A percentile compares a stretch with the other conserved stretches of the same genome.
Evolutionary conservation across 371 early-diverging fungal species (phyloP).

Genomic region (Dinochytrium kinnereticum): DNA sequence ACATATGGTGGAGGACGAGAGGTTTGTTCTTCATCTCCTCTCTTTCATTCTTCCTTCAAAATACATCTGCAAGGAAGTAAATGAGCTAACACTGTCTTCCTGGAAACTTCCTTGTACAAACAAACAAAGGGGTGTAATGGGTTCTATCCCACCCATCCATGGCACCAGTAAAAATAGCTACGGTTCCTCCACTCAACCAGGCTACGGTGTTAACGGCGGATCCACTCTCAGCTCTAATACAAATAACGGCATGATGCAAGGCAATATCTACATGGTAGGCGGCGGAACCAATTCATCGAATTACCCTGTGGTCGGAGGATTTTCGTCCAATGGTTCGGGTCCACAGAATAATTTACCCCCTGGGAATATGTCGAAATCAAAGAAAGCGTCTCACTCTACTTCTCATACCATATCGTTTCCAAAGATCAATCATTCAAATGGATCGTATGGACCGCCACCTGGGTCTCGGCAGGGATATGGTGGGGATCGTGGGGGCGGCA

Average conservation of each 20-base stretch:
- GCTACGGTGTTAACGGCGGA: no score
- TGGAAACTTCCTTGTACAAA: neutral
- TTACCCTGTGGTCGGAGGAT: neutral
- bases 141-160: neutral
- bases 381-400: neutral
- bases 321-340: neutral
- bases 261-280: no score
- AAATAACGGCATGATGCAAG: no score
- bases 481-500: neutral
- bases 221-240: no score
- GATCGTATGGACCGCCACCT: neutral
- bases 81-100: neutral
- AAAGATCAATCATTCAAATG: neutral
- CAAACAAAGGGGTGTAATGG: neutral
- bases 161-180: no score
- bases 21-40: neutral
- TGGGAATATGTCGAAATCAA: neutral
- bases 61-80: neutral
- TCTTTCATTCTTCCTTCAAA: neutral
- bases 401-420: neutral
- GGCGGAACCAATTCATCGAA: no score
- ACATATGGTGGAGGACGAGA: conserved; percentile 15
- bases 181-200: neutral
- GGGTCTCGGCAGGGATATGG: neutral
- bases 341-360: neutral